These are phyloP conservation scores for Arachis monticola DNA, from an alignment of 331 rosid species.

Conservation along the genomic window DNA sequence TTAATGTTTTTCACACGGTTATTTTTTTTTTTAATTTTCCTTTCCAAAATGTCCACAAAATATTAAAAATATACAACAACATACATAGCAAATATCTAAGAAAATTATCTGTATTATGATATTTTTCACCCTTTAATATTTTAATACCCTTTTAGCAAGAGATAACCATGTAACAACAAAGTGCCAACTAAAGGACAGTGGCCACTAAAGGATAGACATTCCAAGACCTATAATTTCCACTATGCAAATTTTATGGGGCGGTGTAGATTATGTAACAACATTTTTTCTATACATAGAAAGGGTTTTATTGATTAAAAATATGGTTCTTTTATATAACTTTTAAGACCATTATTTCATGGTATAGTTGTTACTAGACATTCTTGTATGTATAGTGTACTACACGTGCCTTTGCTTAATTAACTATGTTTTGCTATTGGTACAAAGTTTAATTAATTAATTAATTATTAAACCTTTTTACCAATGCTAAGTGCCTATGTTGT, in stretches of 20 bases:
- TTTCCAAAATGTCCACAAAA: no score
- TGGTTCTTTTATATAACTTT: conserved; percentile 7
- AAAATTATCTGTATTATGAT: background rate
- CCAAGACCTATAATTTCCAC: conserved; percentile 42
- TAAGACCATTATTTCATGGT: conserved; percentile 11
- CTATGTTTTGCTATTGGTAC: conserved; percentile 17
- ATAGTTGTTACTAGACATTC: background rate
- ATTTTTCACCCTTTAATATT: background rate
- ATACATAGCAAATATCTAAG: background rate
- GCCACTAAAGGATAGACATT: conserved; percentile 49
- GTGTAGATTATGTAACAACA: conserved; percentile 29
- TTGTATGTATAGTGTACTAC: conserved; percentile 22
- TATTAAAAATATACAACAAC: background rate
- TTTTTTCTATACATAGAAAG: background rate
- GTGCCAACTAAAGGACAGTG: conserved; percentile 54
- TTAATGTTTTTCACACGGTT: no score
- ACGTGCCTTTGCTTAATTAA: conserved; percentile 34
- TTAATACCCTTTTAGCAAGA: conserved; percentile 32
- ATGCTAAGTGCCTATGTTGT: conserved; percentile 6
- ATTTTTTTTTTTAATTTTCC: background rate
- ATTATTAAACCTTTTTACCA: conserved; percentile 9
- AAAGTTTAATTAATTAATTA: background rate
- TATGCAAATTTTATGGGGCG: conserved; percentile 57
- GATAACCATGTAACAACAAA: conserved; percentile 3
- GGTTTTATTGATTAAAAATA: conserved; percentile 4